Percentiles rank a stretch among this genome's conserved stretches.
phyloP scores from a whole-genome alignment of 495 filamentous ascomycete genomes.

The Aspergillus campestris region DNA sequence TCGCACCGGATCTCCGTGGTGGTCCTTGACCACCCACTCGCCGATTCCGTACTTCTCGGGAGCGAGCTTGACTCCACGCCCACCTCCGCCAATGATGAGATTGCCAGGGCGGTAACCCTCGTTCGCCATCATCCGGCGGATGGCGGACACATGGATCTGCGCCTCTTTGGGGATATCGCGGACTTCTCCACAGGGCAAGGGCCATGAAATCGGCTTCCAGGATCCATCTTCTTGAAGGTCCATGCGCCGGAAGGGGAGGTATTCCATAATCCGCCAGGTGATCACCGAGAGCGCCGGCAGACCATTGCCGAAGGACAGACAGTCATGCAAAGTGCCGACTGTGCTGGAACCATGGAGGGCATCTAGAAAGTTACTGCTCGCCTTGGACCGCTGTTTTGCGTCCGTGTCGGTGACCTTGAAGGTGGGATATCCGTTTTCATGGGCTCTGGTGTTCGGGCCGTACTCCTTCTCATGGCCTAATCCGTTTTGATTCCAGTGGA shows the following conservation, averaged over 20 bases:
- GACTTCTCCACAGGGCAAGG: constrained; percentile 69
- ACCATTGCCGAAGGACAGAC: constrained; percentile 58
- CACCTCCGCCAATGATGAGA: constrained; percentile 71
- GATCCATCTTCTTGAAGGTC: constrained; percentile 64
- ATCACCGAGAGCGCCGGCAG: constrained; percentile 49
- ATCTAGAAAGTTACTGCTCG: constrained; percentile 41
- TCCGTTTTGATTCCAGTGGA: constrained; percentile 20
- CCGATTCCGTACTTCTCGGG: constrained; percentile 57
- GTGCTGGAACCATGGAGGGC: constrained; percentile 51
- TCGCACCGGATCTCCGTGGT: constrained; percentile 57
- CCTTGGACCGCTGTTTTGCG: constrained; percentile 19
- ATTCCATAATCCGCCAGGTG: constrained; percentile 79
- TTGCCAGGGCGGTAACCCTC: constrained; percentile 69
- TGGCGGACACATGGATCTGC: constrained; percentile 63
- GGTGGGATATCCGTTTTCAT: background rate
- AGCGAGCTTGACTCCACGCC: constrained; percentile 56
- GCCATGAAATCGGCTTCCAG: constrained; percentile 78
- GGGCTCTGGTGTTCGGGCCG: constrained; percentile 1
- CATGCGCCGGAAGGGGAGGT: constrained; percentile 77
- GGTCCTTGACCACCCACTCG: constrained; percentile 58
- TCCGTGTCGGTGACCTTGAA: background rate
- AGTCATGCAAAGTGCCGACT: constrained; percentile 65
- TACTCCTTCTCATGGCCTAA: constrained; percentile 15
- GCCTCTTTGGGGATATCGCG: constrained; percentile 70
- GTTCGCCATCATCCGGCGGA: constrained; percentile 61